A percentile compares a stretch with the other conserved stretches of the same genome.
These are phyloP conservation scores for Venturia effusa DNA, from an alignment of 2,329 filamentous ascomycete genomes.

Conservation along the genomic window DNA sequence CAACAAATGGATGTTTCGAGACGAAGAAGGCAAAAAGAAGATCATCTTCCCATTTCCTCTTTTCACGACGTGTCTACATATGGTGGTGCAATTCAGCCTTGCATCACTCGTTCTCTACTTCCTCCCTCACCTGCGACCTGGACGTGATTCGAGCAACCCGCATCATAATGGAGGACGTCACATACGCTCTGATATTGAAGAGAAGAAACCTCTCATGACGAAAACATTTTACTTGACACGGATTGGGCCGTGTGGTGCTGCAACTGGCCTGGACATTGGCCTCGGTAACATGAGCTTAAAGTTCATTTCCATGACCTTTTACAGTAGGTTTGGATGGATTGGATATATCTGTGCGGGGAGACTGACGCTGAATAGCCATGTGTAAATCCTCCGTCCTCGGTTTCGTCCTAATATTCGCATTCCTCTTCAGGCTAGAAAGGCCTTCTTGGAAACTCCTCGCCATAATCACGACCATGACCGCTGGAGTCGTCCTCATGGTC, in stretches of 20 bases:
- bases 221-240: constrained; percentile 85
- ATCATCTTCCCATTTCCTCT: constrained; percentile 88
- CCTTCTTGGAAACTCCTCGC: constrained; percentile 75
- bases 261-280: constrained; percentile 91
- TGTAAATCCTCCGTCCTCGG: constrained; percentile 95
- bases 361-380: constrained; percentile 75
- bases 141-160: constrained; percentile 29
- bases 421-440: constrained; percentile 81
- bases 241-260: constrained; percentile 81
- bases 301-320: constrained; percentile 94
- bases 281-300: constrained; percentile 91
- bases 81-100: constrained; percentile 85
- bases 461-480: constrained; percentile 86
- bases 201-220: constrained; percentile 59
- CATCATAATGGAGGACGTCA: constrained; percentile 14
- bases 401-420: constrained; percentile 91
- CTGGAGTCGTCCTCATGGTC: constrained; percentile 96
- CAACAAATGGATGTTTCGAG: constrained; percentile 99
- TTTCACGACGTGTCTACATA: constrained; percentile 90
- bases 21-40: constrained; percentile 22
- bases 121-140: constrained; percentile 71
- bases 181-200: constrained; percentile 20
- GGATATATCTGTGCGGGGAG: not conserved
- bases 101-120: constrained; percentile 69
- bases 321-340: constrained; percentile 40